Evolutionary conservation across 768 basidiomycete genomes (phyloP).

Genomic region (Lactarius quietus): DNA sequence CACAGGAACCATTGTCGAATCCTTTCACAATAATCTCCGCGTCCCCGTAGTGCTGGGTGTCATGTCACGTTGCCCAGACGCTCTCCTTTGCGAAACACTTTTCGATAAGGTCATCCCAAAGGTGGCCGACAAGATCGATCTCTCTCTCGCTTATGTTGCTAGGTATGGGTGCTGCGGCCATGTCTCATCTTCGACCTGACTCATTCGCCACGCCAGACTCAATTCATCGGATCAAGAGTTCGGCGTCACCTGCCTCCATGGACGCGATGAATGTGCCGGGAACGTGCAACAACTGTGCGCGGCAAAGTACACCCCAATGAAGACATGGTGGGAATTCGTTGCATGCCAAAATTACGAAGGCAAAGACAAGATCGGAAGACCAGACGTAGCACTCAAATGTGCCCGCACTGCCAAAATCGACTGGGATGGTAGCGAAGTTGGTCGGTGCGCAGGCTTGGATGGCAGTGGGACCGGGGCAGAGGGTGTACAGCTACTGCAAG

Average conservation of each 20-base stretch:
- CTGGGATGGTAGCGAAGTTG: slow-evolving; percentile 59
- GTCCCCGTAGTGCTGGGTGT: slow-evolving; percentile 55
- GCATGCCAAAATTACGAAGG: slow-evolving; percentile 76
- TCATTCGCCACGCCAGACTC: slow-evolving; percentile 44
- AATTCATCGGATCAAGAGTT: slow-evolving; percentile 64
- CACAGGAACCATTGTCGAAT: slow-evolving; percentile 16
- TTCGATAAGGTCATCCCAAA: slow-evolving; percentile 68
- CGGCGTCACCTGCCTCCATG: slow-evolving; percentile 83
- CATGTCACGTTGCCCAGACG: slow-evolving; percentile 79
- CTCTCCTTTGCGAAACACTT: slow-evolving; percentile 71
- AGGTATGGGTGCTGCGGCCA: slow-evolving; percentile 23
- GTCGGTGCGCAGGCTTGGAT: slow-evolving; percentile 56
- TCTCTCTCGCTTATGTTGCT: slow-evolving; percentile 71
- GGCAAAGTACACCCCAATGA: slow-evolving; percentile 49
- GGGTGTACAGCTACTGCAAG: slow-evolving; percentile 58
- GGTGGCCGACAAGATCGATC: slow-evolving; percentile 59
- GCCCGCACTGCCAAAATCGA: slow-evolving; percentile 60
- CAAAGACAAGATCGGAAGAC: slow-evolving; percentile 57
- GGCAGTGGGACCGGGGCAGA: slow-evolving; percentile 61
- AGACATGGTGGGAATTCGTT: slow-evolving; percentile 80
- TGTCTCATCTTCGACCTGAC: background rate
- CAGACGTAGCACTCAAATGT: slow-evolving; percentile 62
- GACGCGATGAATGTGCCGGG: slow-evolving; percentile 75
- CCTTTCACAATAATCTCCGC: slow-evolving; percentile 32
- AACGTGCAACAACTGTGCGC: slow-evolving; percentile 89